These are phyloP conservation scores for Sarocladiaceae sp. DNA, from an alignment of 2,329 filamentous ascomycete species.

Conservation along the genomic window DNA sequence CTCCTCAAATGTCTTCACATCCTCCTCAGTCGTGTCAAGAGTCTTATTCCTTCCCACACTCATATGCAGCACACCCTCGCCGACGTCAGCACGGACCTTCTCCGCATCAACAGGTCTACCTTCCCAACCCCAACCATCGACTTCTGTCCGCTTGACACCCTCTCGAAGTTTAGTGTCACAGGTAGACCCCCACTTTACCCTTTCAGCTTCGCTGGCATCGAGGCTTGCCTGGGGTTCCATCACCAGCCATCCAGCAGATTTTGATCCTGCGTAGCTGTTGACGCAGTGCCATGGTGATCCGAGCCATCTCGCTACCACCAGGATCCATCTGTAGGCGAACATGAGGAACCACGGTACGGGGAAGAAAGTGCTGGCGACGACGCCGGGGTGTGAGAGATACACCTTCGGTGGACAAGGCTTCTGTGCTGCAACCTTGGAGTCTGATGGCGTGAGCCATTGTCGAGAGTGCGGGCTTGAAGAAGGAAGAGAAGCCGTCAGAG, in stretches of 20 bases:
- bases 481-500: constrained; percentile 68
- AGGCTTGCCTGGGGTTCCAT: constrained; percentile 62
- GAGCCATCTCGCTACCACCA: constrained; percentile 69
- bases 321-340: constrained; percentile 61
- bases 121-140: constrained; percentile 79
- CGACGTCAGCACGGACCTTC: constrained; percentile 37
- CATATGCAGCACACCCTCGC: constrained; percentile 43
- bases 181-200: constrained; percentile 82
- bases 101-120: constrained; percentile 48
- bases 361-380: constrained; percentile 79
- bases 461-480: constrained; percentile 53
- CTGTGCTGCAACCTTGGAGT: constrained; percentile 17
- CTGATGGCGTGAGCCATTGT: constrained; percentile 46
- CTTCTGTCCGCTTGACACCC: constrained; percentile 73
- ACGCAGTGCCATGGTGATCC: constrained; percentile 88
- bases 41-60: constrained; percentile 57
- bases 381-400: constrained; percentile 81
- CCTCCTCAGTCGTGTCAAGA: constrained; percentile 56
- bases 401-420: constrained; percentile 48
- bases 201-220: constrained; percentile 49
- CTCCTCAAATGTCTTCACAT: constrained; percentile 57
- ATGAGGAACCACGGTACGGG: constrained; percentile 67
- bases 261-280: constrained; percentile 71
- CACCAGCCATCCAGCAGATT: constrained; percentile 72
- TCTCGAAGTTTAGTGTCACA: constrained; percentile 39